phyloP scores from a whole-genome alignment of 768 basidiomycete genomes.

The Boletus rubroflammeus region DNA sequence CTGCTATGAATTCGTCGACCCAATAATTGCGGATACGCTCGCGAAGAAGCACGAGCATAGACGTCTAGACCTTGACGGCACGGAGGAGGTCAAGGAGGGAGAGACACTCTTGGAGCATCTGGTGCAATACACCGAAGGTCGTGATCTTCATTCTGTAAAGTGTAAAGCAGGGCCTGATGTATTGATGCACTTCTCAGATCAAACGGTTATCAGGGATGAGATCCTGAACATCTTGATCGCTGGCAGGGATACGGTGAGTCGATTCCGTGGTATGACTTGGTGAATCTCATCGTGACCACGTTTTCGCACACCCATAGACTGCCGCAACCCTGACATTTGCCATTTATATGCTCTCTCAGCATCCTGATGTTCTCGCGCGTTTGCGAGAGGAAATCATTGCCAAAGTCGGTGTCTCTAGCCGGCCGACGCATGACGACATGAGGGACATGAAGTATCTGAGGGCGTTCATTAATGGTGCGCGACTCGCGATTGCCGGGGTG shows the following conservation, averaged over 20 bases:
- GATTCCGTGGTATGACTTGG: neutral
- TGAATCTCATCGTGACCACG: neutral
- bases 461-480: conserved; percentile 60
- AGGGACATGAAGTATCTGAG: conserved; percentile 60
- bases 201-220: conserved; percentile 23
- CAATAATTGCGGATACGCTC: conserved; percentile 43
- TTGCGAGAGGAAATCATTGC: conserved; percentile 55
- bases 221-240: conserved; percentile 30
- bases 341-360: conserved; percentile 46
- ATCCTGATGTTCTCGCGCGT: conserved; percentile 44
- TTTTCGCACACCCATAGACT: conserved; percentile 17
- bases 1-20: conserved; percentile 46
- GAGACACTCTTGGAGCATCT: conserved; percentile 51
- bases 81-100: conserved; percentile 35
- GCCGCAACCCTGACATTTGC: conserved; percentile 34
- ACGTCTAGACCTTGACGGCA: conserved; percentile 6
- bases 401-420: conserved; percentile 45
- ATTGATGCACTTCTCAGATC: conserved; percentile 16
- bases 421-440: conserved; percentile 55
- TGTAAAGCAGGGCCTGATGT: neutral
- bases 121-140: conserved; percentile 52
- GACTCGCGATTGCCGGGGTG: neutral
- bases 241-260: conserved; percentile 42
- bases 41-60: conserved; percentile 29
- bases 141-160: conserved; percentile 1